Evolutionary conservation across 108 stramenopile genomes (phyloP), one percentile per base, ranked within the genome.

Genomic region (Nitzschia sp.): DNA sequence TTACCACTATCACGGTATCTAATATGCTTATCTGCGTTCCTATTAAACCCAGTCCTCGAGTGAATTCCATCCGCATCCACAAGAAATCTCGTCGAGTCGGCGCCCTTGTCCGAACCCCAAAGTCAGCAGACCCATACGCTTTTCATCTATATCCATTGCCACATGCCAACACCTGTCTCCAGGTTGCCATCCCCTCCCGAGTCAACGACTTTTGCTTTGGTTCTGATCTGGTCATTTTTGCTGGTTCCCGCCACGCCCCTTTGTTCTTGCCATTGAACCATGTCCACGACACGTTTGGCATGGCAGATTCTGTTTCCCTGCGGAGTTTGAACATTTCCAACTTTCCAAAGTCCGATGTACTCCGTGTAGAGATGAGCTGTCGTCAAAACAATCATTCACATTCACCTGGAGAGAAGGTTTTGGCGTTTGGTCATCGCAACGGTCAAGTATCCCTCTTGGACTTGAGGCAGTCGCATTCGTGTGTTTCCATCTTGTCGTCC

Each of bases 361-460:
- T 76, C 10, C 65, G 75, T 6, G 58, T 76, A 7, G 75, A 76
- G 56, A 69, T 76, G 67, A 61, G 41, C n/a, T 74, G 73, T 29
- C 46, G 46, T 3, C 46, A 48, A 48, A 15, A 48, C n/a, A 15
- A 48, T 3, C 24, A 69, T 21, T 12, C 34, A 6, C 51, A 76
- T 15, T 34, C 29, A 1, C 29, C 29, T 34, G 29, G 29, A 3
- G 75, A 76, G 50, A 69, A 69, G 26, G 41, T 46, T 21, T 2
- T 76, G 20, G 75, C 53, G 29, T 76, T 76, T 76, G 75, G 75
- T 22, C 75, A 76, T 42, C 67, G 75, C 12, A 76, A 76, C 50
- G 75, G 75, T 7, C 67, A 63, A 51, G 67, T 76, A 9, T 76
- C 75, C 2, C n/a, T 76, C 29, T 62, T 76, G 61, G 75, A 76